phyloP scores from a whole-genome alignment of 306 rosid species.

The Castanea sativa region DNA sequence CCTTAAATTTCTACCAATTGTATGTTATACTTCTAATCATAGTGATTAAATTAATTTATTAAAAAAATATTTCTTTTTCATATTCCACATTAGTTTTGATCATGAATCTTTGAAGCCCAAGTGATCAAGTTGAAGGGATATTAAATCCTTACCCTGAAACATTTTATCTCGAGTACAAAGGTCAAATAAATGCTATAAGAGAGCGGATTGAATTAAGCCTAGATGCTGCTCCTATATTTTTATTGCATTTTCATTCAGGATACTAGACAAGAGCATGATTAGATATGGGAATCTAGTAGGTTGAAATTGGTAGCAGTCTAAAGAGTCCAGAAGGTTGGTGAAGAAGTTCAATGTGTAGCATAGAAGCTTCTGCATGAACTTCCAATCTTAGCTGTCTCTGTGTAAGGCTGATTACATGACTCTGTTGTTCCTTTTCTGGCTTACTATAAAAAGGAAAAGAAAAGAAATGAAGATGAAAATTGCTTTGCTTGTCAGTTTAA shows the following conservation, averaged over 20 bases:
- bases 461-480: background rate
- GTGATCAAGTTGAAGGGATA: slow-evolving; percentile 81
- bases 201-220: slow-evolving; percentile 22
- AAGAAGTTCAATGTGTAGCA: slow-evolving; percentile 72
- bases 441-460: background rate
- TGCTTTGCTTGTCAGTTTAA: slow-evolving; percentile 16
- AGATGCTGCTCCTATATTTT: background rate
- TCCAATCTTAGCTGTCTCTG: slow-evolving; percentile 66
- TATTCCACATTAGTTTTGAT: slow-evolving; percentile 71
- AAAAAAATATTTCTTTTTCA: background rate
- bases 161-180: no score
- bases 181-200: no score
- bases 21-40: background rate
- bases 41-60: background rate
- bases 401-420: slow-evolving; percentile 51
- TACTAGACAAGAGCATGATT: background rate
- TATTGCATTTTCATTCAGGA: slow-evolving; percentile 8
- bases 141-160: slow-evolving; percentile 13
- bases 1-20: no score
- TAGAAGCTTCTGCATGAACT: slow-evolving; percentile 82
- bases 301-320: slow-evolving; percentile 73
- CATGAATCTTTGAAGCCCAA: slow-evolving; percentile 93
- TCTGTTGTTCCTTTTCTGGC: background rate
- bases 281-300: slow-evolving; percentile 65
- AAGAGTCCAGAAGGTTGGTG: slow-evolving; percentile 66